Base-by-base conservation (phyloP, 2,329 filamentous ascomycete genomes). In the Grosmannia huntii region DNA sequence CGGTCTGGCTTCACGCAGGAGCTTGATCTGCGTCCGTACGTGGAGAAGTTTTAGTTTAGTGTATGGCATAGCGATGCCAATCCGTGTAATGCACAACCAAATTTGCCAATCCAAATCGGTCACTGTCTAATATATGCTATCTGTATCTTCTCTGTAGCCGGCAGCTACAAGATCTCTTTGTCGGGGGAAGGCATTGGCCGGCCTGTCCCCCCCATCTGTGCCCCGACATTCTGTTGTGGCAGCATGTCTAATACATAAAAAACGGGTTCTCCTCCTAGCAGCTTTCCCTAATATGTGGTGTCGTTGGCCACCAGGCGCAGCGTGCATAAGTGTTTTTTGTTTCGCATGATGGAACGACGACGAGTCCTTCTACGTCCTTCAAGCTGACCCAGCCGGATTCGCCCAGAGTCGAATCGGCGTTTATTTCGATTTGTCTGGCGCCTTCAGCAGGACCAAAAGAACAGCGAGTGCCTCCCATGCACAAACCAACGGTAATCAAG, bases 1-100 rank as follows among this genome's bases (percentile, higher is more conserved):
- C 79, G 82, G 64, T 89, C 86, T 6, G 83, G 83, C 2, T 95
- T 92, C 66, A 90, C 88, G 0, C 88, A 89, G 67, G 89, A 95
- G 72, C 70, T 95, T 64, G 90, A 95, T 70, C 73, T 91, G 33
- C 76, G 90, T 62, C 89, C 90, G 1, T 90, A 82, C 70, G 76
- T 90, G 56, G 90, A 95, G 76, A 95, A 91, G 69, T 95, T 87
- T 76, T 91, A 78, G 31, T 33, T 33, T 33, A 10, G 68, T 49
- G 25, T 27, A 4, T 50, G 16, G 12, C 21, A 7, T 5, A 21
- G 23, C 41, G 2, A n/a, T 16, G 3, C 25, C 25, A 9, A 16
- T 4, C 19, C 1, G 46, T 25, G 21, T 23, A 25, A 25, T 11
- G 25, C n/a, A 23, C 21, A 11, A 49, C 46, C 21, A 12, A 49